Evolutionary conservation across 2,329 filamentous ascomycete genomes (phyloP), one percentile per base, ranked within the genome.

Genomic region (Botryotinia globosa): DNA sequence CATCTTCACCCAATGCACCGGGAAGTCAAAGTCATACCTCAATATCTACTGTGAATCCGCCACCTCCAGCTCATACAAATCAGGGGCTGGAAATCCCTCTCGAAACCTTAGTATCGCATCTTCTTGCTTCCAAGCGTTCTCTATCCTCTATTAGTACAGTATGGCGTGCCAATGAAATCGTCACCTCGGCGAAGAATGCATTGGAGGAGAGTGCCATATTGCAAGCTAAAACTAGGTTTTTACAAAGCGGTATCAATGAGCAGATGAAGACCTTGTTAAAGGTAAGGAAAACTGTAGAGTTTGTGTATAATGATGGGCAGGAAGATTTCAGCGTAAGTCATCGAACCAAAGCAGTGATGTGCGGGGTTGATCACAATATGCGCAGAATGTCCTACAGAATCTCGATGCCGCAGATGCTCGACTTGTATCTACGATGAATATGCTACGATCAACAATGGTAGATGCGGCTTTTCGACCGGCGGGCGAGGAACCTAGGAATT

Each of bases 101-200:
- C 79, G 93, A 97, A 77, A 90, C 89, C 37, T 89, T 98, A 61
- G 92, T 98, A 72, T 88, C 90, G 70, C 90, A 97, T 82, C 91
- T 98, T 51, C 89, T 98, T 58, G 91, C 92, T 44, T 92, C 95
- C 14, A 98, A 98, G 81, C 90, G 93, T 62, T 94, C 94, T 1
- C 87, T 98, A 7, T 92, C 92, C 25, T 94, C 94, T 18, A 94
- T 97, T 81, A 89, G 87, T 59, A 90, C 92, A 74, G 93, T 98
- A 69, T 91, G 93, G 80, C 92, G 93, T 74, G 94, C 94, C 76
- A 94, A 96, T 80, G 92, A 97, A 79, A 90, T 98, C 72, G 92
- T 96, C 62, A 93, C 89, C 32, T 85, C 88, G 22, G 93, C 94
- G 7, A 91, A 94, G 48, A 84, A 87, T 45, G 88, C 93, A 48